Percentiles rank a stretch among this genome's conserved stretches.
Evolutionary conservation across 805 yeast species (phyloP).

Genomic region (Cephaloascus albidus): DNA sequence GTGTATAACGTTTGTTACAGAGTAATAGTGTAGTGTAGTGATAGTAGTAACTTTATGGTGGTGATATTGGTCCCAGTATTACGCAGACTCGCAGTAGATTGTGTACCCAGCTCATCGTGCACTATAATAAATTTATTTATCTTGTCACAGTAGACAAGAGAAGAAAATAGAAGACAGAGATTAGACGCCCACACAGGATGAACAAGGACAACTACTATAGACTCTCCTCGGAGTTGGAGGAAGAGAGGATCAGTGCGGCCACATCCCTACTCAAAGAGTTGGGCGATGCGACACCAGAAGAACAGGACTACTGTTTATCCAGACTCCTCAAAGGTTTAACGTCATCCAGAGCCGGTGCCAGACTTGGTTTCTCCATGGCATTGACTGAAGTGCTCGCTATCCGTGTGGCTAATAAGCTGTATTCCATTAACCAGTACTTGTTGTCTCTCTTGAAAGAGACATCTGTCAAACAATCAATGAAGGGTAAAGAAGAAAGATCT

Average conservation of each 20-base stretch:
- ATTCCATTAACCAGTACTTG: conserved; percentile 21
- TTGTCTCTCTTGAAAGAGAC: conserved; percentile 26
- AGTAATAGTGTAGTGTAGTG: too few relatives aligned
- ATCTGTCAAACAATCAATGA: conserved; percentile 29
- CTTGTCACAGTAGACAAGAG: too few relatives aligned
- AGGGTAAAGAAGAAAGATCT: conserved; percentile 80
- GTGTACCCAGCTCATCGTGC: too few relatives aligned
- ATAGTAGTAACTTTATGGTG: too few relatives aligned
- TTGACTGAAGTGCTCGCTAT: conserved; percentile 55
- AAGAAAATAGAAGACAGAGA: too few relatives aligned
- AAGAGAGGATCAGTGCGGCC: conserved; percentile 69
- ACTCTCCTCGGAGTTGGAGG: conserved; percentile 67
- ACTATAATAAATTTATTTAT: too few relatives aligned
- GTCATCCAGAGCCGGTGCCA: conserved; percentile 74
- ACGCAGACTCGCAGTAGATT: too few relatives aligned
- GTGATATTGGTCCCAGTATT: too few relatives aligned
- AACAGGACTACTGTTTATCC: conserved; percentile 74
- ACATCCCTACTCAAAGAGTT: conserved; percentile 56
- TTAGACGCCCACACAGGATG: conserved; percentile 32
- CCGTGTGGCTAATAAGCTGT: conserved; percentile 16
- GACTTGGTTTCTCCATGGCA: conserved; percentile 85
- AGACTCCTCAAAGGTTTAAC: conserved; percentile 76
- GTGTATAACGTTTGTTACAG: too few relatives aligned
- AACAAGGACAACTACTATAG: conserved; percentile 70
- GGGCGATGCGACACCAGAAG: conserved; percentile 42